These are phyloP conservation scores for Schizosaccharomyces pombe DNA, from an alignment of 805 yeast species.

Conservation along the genomic window DNA sequence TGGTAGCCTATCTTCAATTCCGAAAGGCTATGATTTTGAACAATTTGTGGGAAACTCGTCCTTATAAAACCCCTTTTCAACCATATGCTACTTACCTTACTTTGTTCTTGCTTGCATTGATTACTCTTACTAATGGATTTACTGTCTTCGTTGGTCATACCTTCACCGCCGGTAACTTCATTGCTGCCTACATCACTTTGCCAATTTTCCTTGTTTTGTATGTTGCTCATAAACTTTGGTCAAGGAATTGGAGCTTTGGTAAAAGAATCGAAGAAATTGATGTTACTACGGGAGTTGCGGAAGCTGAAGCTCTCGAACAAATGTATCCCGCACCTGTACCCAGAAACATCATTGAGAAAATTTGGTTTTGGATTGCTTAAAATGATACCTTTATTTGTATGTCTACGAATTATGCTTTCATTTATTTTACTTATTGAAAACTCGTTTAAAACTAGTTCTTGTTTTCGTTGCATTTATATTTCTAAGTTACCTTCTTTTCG, in stretches of 20 bases:
- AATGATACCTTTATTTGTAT: background rate
- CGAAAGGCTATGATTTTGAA: constrained; percentile 41
- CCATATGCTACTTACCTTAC: constrained; percentile 43
- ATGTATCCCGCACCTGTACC: background rate
- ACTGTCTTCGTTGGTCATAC: background rate
- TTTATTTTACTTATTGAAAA: background rate
- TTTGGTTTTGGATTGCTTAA: constrained; percentile 1
- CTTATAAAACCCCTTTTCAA: constrained; percentile 45
- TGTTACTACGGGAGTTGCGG: background rate
- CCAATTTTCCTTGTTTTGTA: background rate
- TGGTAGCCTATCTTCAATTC: constrained; percentile 38
- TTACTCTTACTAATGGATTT: background rate
- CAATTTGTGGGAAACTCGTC: constrained; percentile 23
- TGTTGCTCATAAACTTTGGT: background rate
- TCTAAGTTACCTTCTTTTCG: too few species aligned
- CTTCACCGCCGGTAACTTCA: background rate
- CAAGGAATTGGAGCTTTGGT: background rate
- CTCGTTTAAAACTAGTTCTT: too few species aligned
- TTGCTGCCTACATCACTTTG: constrained; percentile 1
- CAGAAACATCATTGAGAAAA: background rate
- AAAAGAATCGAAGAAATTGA: background rate
- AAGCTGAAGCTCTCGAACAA: background rate
- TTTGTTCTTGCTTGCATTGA: background rate
- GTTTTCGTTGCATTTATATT: too few species aligned
- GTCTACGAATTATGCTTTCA: background rate